Evolutionary conservation across 345 rosid genomes (phyloP).

Genomic region (Gossypium raimondii): DNA sequence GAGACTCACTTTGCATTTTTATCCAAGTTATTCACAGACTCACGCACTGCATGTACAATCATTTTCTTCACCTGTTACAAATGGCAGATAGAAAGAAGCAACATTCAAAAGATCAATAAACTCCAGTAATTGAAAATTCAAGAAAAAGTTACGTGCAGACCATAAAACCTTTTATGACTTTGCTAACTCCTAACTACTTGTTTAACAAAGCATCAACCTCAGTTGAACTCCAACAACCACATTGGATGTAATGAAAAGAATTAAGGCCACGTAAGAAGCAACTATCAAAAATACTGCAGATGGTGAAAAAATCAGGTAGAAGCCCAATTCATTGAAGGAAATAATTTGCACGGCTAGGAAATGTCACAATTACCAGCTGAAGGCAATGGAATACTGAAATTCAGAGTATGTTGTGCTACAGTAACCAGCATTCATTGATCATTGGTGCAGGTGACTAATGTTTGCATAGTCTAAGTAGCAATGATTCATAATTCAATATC

Average conservation of each 20-base stretch:
- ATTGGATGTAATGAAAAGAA: not conserved
- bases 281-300: not conserved
- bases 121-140: not conserved
- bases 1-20: not conserved
- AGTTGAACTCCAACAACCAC: not conserved
- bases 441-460: not conserved
- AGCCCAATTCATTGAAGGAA: not conserved
- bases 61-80: conserved; percentile 53
- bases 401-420: not conserved
- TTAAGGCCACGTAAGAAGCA: not conserved
- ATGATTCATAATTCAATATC: not conserved
- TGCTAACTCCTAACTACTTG: too few species aligned
- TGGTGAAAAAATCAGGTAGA: not conserved
- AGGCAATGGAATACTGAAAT: not conserved
- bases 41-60: conserved; percentile 35
- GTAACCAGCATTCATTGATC: not conserved
- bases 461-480: not conserved
- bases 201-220: not conserved
- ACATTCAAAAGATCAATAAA: not conserved
- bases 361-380: not conserved
- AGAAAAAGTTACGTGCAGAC: not conserved
- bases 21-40: conserved; percentile 29
- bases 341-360: not conserved
- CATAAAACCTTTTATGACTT: not conserved
- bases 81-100: not conserved